A percentile compares a stretch with the other conserved stretches of the same genome.
These are phyloP conservation scores for Aspergillus hortae DNA, from an alignment of 2,329 filamentous ascomycete genomes.

Conservation along the genomic window DNA sequence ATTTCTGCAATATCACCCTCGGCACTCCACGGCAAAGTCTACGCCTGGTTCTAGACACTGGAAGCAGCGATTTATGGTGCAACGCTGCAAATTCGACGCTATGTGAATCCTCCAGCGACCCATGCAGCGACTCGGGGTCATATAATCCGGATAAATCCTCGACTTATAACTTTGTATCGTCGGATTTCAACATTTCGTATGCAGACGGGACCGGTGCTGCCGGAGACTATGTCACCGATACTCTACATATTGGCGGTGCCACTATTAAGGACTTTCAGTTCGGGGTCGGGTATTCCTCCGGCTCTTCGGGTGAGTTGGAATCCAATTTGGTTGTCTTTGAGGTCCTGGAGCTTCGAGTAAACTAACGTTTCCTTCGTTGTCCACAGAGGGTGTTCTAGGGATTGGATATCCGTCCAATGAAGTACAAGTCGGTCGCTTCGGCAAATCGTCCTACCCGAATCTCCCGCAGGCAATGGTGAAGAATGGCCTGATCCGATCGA, in stretches of 20 bases:
- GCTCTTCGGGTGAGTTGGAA: slow-evolving; percentile 38
- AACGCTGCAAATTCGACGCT: slow-evolving; percentile 50
- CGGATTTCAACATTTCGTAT: slow-evolving; percentile 82
- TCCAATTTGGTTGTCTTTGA: no score
- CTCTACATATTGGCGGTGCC: slow-evolving; percentile 53
- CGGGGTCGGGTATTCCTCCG: slow-evolving; percentile 56
- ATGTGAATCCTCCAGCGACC: slow-evolving; percentile 39
- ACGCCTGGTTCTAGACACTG: slow-evolving; percentile 59
- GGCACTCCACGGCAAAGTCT: slow-evolving; percentile 56
- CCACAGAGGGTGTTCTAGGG: slow-evolving; percentile 70
- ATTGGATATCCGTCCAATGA: slow-evolving; percentile 81
- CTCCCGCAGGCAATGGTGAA: slow-evolving; percentile 63
- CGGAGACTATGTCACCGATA: slow-evolving; percentile 80
- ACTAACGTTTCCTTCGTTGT: not conserved
- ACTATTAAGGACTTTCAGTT: slow-evolving; percentile 54
- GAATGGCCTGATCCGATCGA: slow-evolving; percentile 59
- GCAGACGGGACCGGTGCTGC: slow-evolving; percentile 73
- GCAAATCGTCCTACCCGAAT: slow-evolving; percentile 60
- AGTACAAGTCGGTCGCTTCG: slow-evolving; percentile 47
- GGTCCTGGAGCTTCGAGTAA: not conserved
- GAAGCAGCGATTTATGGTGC: slow-evolving; percentile 61
- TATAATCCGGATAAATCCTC: slow-evolving; percentile 61
- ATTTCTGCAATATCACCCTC: slow-evolving; percentile 56
- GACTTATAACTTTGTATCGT: slow-evolving; percentile 69
- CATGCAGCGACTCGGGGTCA: slow-evolving; percentile 49